Base-by-base conservation (phyloP, 148 eudicot species). In the Camellia sinensis region DNA sequence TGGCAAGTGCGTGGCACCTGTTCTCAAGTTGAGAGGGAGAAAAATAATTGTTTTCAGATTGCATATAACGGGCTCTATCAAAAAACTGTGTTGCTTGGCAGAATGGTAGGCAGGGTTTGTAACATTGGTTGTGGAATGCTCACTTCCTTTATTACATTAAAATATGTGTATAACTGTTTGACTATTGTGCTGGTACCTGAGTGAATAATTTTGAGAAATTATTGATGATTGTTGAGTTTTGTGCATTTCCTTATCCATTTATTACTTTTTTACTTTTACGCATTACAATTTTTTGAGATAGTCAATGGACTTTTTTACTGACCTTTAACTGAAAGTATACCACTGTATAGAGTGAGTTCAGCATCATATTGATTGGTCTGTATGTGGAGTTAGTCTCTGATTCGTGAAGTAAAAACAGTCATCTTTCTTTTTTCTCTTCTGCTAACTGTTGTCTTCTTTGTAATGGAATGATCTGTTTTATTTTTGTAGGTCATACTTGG, bases 401-500 rank as follows among this genome's bases (percentile, higher is more conserved):
- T 37, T 29, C 46, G 14, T n/a, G 41, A 18, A 50, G 7, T 79
- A 0, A 59, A 0, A 37, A 56, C 29, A 19, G 14, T 48, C 76
- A 48, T 15, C 59, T 37, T 29, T 50, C 64, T 46, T 54, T 29
- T 56, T 43, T 73, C 76, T 73, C 15, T 54, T 56, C 61, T 63
- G 69, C 60, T 14, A 7, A 64, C 60, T 46, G 70, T 48, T 81
- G 11, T 73, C n/a, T 29, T 46, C 1, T 62, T 81, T 19, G 76
- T 12, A 46, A 67, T 37, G 54, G 46, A 61, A 19, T 18, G 52
- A 78, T 41, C n/a, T 18, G 15, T 67, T 57, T 77, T 71, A 8
- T 57, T n/a, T 83, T 74, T 83, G 63, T 83, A 95, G 98, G 93
- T 93, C 50, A 82, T 89, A 82, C 88, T 95, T 78, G 97, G 97